Evolutionary conservation across 2,329 filamentous ascomycete species (phyloP).

Genomic region (Aspergillus caelatus): DNA sequence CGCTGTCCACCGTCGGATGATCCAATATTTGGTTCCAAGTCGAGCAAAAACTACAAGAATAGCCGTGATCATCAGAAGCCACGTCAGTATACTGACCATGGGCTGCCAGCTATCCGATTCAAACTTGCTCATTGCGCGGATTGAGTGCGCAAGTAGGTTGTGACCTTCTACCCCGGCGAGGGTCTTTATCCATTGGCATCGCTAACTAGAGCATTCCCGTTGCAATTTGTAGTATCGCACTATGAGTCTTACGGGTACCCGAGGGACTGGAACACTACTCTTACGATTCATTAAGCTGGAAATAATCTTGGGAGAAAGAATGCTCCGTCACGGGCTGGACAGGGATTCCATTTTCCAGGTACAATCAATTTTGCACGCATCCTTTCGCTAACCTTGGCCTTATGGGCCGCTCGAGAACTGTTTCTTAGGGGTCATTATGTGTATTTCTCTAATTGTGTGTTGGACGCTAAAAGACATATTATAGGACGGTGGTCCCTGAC

Average conservation of each 20-base stretch:
- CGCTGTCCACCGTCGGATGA: conserved; percentile 23
- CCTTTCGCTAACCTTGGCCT: neutral
- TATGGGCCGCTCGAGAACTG: neutral
- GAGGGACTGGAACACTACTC: neutral
- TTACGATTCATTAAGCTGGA: neutral
- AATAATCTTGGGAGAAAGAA: neutral
- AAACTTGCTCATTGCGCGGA: neutral
- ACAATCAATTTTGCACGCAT: neutral
- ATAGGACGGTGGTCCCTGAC: neutral
- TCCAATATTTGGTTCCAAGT: conserved; percentile 28
- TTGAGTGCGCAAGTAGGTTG: neutral
- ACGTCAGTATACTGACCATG: conserved; percentile 27
- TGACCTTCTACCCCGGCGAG: neutral
- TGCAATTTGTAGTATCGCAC: neutral
- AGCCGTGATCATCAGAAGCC: conserved; percentile 30
- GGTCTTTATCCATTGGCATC: neutral
- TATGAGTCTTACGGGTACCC: neutral
- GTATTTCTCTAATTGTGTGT: neutral
- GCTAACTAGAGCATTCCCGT: neutral
- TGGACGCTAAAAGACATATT: neutral
- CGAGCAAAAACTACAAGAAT: conserved; percentile 27
- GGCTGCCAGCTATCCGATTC: conserved; percentile 14
- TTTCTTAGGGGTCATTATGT: neutral
- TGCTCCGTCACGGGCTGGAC: too few relatives aligned
- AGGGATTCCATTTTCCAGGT: neutral